Evolutionary conservation across 2,329 filamentous ascomycete genomes (phyloP).

Genomic region (Endocalyx cinctus): DNA sequence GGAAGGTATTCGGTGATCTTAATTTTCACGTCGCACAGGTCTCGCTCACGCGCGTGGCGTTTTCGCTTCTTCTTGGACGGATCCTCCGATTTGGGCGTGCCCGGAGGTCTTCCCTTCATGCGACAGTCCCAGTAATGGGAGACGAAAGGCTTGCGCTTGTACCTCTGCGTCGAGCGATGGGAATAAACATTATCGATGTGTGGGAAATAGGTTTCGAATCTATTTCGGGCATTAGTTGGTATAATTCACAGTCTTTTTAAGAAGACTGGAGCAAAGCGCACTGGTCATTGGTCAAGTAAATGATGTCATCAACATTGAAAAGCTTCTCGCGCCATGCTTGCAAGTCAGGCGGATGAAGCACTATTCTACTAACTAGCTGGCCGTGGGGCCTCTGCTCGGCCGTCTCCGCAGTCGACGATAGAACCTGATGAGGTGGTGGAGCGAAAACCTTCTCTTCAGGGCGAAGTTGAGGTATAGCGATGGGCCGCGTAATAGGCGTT

Average conservation of each 20-base stretch:
- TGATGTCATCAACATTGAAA: constrained; percentile 70
- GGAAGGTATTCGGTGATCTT: constrained; percentile 79
- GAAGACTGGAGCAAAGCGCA: constrained; percentile 26
- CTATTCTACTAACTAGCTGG: constrained; percentile 51
- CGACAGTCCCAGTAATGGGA: constrained; percentile 84
- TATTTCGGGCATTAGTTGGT: constrained; percentile 27
- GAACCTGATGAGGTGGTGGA: constrained; percentile 12
- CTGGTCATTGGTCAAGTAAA: constrained; percentile 70
- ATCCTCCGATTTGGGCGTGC: constrained; percentile 74
- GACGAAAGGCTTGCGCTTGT: constrained; percentile 77
- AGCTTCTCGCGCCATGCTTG: constrained; percentile 65
- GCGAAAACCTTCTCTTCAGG: constrained; percentile 33
- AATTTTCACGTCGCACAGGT: constrained; percentile 83
- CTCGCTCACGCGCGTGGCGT: constrained; percentile 66
- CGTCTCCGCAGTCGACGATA: constrained; percentile 23
- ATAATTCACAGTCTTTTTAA: constrained; percentile 10
- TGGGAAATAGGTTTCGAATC: constrained; percentile 76
- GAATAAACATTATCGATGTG: constrained; percentile 84
- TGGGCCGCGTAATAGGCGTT: constrained; percentile 25
- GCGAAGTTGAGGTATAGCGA: constrained; percentile 23
- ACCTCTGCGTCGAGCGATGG: constrained; percentile 74
- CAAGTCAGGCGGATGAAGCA: constrained; percentile 64
- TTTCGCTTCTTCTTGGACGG: constrained; percentile 80
- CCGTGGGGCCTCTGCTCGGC: constrained; percentile 41
- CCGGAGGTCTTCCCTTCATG: constrained; percentile 72